These are phyloP conservation scores for Clitoria ternatea DNA, from an alignment of 306 rosid genomes.

Conservation along the genomic window DNA sequence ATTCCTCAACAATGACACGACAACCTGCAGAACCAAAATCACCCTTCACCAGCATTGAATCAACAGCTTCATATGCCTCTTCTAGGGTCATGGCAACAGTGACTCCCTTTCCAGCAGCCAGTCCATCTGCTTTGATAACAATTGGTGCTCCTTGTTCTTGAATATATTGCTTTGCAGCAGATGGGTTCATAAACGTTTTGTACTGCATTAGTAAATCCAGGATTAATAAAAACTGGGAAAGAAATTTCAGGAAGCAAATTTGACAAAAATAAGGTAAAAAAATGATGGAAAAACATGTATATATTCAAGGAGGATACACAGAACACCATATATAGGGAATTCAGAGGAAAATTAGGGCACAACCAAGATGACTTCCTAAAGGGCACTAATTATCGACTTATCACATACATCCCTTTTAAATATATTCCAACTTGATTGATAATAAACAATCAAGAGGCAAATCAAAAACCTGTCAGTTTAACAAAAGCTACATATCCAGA, in stretches of 20 bases:
- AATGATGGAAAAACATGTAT: neutral
- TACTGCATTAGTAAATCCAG: constrained; percentile 57
- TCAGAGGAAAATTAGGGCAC: neutral
- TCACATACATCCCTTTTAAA: neutral
- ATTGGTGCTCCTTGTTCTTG: constrained; percentile 82
- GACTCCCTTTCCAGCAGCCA: constrained; percentile 98
- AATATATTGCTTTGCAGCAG: constrained; percentile 78
- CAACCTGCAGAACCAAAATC: constrained; percentile 89
- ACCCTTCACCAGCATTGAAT: constrained; percentile 83
- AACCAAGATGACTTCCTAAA: constrained; percentile 1
- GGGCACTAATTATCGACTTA: no score
- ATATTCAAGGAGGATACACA: neutral
- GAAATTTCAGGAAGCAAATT: constrained; percentile 1
- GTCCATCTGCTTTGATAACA: constrained; percentile 90
- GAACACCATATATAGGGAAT: neutral
- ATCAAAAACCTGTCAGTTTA: neutral
- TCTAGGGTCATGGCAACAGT: constrained; percentile 71
- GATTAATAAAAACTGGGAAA: neutral
- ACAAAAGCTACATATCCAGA: neutral
- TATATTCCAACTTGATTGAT: neutral
- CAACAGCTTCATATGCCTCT: constrained; percentile 92
- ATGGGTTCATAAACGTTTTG: constrained; percentile 67
- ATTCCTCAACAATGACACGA: constrained; percentile 79
- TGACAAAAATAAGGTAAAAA: neutral
- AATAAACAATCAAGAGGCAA: constrained; percentile 9